A percentile compares a stretch with the other conserved stretches of the same genome.
phyloP scores from a whole-genome alignment of 192 early-diverging fungal genomes.

The Anaeromyces robustus region DNA sequence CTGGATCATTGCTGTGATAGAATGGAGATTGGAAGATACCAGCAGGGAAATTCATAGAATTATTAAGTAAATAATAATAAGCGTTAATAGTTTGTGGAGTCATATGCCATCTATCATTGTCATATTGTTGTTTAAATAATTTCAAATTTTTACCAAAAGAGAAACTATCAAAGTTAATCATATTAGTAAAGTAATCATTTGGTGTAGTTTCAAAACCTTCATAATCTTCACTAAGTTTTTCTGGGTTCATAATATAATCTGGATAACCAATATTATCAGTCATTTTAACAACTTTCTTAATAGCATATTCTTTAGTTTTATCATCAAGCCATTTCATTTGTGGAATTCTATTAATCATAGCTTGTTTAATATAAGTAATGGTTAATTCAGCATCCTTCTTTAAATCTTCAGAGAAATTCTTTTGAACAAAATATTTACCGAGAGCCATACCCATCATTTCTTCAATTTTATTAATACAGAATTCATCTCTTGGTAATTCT shows the following conservation, averaged over 20 bases:
- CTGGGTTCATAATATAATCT: constrained; percentile 26
- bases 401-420: not conserved
- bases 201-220: too few relatives aligned
- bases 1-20: constrained; percentile 31
- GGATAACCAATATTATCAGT: constrained; percentile 48
- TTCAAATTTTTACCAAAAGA: not conserved
- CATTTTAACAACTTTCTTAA: constrained; percentile 44
- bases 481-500: too few relatives aligned
- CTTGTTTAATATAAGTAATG: constrained; percentile 18
- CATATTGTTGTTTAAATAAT: constrained; percentile 4
- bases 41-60: constrained; percentile 38
- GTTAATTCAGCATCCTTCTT: not conserved
- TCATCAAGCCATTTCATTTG: constrained; percentile 42
- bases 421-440: constrained; percentile 7
- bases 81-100: constrained; percentile 38
- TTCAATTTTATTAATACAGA: too few relatives aligned
- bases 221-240: too few relatives aligned
- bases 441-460: not conserved
- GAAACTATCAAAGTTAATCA: constrained; percentile 8
- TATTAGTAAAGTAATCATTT: constrained; percentile 9
- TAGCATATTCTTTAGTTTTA: constrained; percentile 25
- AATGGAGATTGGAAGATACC: constrained; percentile 50
- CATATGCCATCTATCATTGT: constrained; percentile 34
- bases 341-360: constrained; percentile 21
- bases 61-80: constrained; percentile 28